A percentile compares a stretch with the other conserved stretches of the same genome.
Conservation (phyloP, 2,329 filamentous ascomycete species). For the Talaromyces sp. region DNA sequence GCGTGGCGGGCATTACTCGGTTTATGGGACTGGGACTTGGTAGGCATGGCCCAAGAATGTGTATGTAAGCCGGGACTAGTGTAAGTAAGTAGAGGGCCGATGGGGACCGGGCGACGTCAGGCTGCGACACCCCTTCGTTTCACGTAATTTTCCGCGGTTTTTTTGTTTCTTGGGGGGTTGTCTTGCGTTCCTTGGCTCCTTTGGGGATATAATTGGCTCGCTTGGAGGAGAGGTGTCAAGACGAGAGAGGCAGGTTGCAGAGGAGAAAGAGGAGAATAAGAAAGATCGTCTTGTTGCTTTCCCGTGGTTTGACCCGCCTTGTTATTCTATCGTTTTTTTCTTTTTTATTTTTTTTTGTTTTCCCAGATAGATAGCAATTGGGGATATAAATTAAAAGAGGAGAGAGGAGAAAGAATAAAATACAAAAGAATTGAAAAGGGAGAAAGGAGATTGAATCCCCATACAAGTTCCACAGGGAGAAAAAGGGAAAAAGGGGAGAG, state of each 20-base stretch:
- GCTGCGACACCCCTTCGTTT: slow-evolving; percentile 18
- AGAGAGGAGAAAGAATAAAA: not conserved
- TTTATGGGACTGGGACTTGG: slow-evolving; percentile 28
- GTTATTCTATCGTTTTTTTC: not conserved
- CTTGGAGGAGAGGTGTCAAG: not conserved
- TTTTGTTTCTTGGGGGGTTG: slow-evolving; percentile 1
- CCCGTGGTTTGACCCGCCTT: not conserved
- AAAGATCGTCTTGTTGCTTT: slow-evolving; percentile 1
- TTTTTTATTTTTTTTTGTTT: not conserved
- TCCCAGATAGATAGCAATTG: too few relatives aligned
- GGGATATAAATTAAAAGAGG: not conserved
- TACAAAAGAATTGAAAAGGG: not conserved
- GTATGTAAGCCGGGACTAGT: slow-evolving; percentile 21
- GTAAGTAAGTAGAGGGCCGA: slow-evolving; percentile 3
- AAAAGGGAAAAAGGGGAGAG: not conserved
- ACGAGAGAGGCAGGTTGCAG: not conserved
- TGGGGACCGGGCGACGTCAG: slow-evolving; percentile 18
- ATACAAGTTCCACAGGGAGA: not conserved
- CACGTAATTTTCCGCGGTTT: slow-evolving; percentile 23
- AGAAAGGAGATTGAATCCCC: not conserved
- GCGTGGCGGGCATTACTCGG: slow-evolving; percentile 39
- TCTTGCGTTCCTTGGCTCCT: not conserved
- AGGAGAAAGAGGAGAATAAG: not conserved
- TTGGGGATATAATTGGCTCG: slow-evolving; percentile 4
- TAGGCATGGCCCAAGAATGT: slow-evolving; percentile 27